Evolutionary conservation across 1,284 basidiomycete species (phyloP).

Genomic region (Ustilago shanxiensis): DNA sequence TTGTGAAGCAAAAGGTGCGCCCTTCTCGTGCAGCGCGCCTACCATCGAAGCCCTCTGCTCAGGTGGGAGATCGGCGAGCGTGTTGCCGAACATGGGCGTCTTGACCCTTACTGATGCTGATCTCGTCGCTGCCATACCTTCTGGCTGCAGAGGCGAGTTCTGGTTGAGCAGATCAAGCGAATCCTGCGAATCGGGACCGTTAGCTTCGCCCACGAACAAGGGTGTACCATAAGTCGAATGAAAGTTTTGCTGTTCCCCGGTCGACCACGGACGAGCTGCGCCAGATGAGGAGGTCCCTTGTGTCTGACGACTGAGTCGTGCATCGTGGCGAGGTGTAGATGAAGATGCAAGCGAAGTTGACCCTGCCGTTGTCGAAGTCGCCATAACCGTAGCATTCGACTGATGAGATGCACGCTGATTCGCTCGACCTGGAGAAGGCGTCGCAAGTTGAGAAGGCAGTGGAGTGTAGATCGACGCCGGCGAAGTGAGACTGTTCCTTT

Average conservation of each 20-base stretch:
- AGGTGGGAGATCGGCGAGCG: slow-evolving; percentile 25
- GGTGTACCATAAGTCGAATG: background rate
- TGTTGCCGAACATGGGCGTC: slow-evolving; percentile 37
- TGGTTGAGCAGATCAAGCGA: slow-evolving; percentile 21
- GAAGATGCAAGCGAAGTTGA: slow-evolving; percentile 12
- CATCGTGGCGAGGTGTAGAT: slow-evolving; percentile 23
- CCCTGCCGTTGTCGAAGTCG: slow-evolving; percentile 1
- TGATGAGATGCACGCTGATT: slow-evolving; percentile 27
- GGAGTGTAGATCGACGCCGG: slow-evolving; percentile 7
- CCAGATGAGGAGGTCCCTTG: slow-evolving; percentile 16
- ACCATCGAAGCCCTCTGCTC: slow-evolving; percentile 22
- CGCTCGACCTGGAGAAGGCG: slow-evolving; percentile 4
- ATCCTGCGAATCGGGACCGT: slow-evolving; percentile 17
- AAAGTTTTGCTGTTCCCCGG: background rate
- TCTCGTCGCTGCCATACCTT: slow-evolving; percentile 11
- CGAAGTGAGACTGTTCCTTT: slow-evolving; percentile 9
- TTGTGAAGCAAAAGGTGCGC: slow-evolving; percentile 6
- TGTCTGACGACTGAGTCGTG: slow-evolving; percentile 26
- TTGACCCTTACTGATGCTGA: slow-evolving; percentile 34
- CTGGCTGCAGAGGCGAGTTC: background rate
- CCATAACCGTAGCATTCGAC: slow-evolving; percentile 27
- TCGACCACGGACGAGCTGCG: slow-evolving; percentile 12
- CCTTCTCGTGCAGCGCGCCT: slow-evolving; percentile 18
- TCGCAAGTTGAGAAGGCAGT: slow-evolving; percentile 4
- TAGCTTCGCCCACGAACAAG: slow-evolving; percentile 19